A percentile compares a stretch with the other conserved stretches of the same genome.
These are phyloP conservation scores for Silene noctiflora DNA, from an alignment of 179 eudicot species.

Conservation along the genomic window DNA sequence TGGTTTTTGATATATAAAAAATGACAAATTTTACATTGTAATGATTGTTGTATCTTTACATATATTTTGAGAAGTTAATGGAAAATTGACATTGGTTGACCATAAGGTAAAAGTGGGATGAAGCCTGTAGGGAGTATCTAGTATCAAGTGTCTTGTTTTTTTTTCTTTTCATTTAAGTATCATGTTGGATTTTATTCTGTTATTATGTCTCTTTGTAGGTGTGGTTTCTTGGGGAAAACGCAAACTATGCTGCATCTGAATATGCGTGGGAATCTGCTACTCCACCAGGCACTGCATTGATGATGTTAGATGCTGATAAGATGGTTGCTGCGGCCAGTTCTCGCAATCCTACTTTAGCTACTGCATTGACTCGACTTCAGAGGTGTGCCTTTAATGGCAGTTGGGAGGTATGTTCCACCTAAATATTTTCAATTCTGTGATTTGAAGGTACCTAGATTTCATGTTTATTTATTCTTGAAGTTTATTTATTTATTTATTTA, in stretches of 20 bases:
- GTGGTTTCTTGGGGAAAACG: conserved; percentile 99
- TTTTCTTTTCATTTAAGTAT: not conserved
- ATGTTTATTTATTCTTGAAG: not conserved
- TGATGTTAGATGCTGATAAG: conserved; percentile 99
- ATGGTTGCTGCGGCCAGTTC: conserved; percentile 99
- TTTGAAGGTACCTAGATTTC: not conserved
- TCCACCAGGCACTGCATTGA: conserved; percentile 98
- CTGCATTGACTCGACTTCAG: conserved; percentile 93
- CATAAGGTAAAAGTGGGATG: not conserved
- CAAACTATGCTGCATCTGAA: conserved; percentile 98
- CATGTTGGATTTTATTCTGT: not conserved
- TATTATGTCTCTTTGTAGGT: conserved; percentile 49
- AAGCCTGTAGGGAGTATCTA: not conserved
- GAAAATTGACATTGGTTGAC: not conserved
- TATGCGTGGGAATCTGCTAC: conserved; percentile 99
- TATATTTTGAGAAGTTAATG: not conserved
- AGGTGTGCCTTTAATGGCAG: conserved; percentile 99
- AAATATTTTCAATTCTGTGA: not conserved
- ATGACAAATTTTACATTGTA: not conserved
- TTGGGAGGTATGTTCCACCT: conserved; percentile 74
- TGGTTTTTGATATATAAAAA: not conserved
- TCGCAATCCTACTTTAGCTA: conserved; percentile 87
- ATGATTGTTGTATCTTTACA: not conserved
- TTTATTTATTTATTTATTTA: too few species aligned
- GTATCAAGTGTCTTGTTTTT: not conserved